Evolutionary conservation across 495 filamentous ascomycete genomes (phyloP), one percentile per base, ranked within the genome.

Genomic region (Aspergillus coremiiformis): DNA sequence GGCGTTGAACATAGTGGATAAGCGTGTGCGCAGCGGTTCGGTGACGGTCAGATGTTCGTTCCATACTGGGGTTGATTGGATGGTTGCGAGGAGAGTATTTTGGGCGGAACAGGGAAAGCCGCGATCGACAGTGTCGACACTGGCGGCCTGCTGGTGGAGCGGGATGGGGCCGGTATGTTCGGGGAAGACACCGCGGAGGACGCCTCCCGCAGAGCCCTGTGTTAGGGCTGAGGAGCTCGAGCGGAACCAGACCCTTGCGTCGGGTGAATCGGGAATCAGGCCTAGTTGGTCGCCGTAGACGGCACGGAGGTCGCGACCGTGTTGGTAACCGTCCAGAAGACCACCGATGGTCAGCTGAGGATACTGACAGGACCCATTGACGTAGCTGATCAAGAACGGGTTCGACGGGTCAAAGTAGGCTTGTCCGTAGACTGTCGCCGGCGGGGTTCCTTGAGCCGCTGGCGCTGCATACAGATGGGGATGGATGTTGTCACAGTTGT

Each of bases 261-360:
- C 39, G 0, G 55, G 59, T 2, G 24, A 35, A 4, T 42, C 20
- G 15, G 71, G 66, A 26, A 74, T 58, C 1, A 72, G 42, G 5
- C 58, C 54, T 0, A 74, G 63, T 48, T 66, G 65, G 27, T 71
- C 43, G 4, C 64, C 64, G 49, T 74, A 74, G 19, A 74, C 59
- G 4, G 50, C 52, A 56, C 64, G 65, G 5, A 74, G 64, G 21
- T 74, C 71, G 24, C 64, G 63, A 21, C 71, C 71, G 56, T 74
- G 71, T 49, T 70, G 68, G 47, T 62, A 69, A 1, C 69, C 71
- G 43, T 74, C 71, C 15, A 68, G 65, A 10, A 73, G 50, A 33
- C 71, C 71, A 17, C 71, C 71, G 20, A 73, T 61, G 11, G 71
- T 74, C 44, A 74, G 67, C 44, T 74, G 71, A 0, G 71, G 71